Base-by-base conservation (phyloP, 2,329 filamentous ascomycete genomes). In the Dactylellina drechsleri region DNA sequence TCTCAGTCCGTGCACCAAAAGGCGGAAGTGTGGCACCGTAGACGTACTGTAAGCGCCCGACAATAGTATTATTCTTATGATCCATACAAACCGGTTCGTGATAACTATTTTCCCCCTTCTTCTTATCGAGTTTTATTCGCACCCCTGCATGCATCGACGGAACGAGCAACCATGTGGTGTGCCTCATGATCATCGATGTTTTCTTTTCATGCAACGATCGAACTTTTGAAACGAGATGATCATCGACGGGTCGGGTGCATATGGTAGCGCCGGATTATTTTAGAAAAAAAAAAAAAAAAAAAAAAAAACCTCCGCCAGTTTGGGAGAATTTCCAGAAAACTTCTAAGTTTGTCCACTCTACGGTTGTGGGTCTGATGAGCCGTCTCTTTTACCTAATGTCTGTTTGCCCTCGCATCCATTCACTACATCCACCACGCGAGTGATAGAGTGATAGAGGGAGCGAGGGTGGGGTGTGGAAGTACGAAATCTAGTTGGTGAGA, bases 141-240 rank as follows among this genome's bases (percentile, higher is more conserved):
- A 47, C 70, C 70, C 70, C 62, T 67, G 62, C 62, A 64, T 65
- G 16, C 6, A 18, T 13, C 62, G 40, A 36, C 52, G 41, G 54
- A 49, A 72, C 59, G 40, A 58, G 56, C 41, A 66, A 41, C 62
- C 62, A 66, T 73, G 62, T 66, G 62, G 66, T 60, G 61, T 66
- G 54, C 70, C 70, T 64, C 70, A 74, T 74, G 70, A 74, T 74
- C 70, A 67, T 5, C n/a, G 20, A 16, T 20, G 31, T 56, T 56
- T 41, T 40, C 43, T 60, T 49, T 7, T 16, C 18, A 10, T 23
- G 41, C 60, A 50, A 54, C 45, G 53, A 66, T 66, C 68, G 68
- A 57, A 45, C 26, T 60, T 73, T 36, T 28, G 10, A 45, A 16
- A 72, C 20, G 18, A 61, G 23, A 50, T 36, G 50, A 41, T 57